A percentile compares a stretch with the other conserved stretches of the same genome.
Conservation (phyloP, 129 eudicot genomes). For the Dittrichia graveolens region DNA sequence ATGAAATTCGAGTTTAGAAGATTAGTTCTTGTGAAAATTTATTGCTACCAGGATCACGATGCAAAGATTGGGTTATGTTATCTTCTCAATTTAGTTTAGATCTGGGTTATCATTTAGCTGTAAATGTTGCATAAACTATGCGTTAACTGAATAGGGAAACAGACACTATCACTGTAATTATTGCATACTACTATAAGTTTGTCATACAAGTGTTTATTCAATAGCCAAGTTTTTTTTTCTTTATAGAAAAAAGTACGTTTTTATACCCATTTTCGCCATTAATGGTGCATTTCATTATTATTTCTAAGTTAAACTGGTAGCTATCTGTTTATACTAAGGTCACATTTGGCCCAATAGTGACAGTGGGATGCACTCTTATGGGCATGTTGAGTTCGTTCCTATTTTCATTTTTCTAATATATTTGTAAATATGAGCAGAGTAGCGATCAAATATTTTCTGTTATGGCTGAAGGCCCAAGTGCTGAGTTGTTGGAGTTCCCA, state of each 20-base stretch:
- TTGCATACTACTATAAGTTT: neutral
- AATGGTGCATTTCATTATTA: neutral
- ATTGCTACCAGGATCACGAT: neutral
- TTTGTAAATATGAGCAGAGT: conserved; percentile 23
- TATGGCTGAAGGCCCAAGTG: conserved; percentile 76
- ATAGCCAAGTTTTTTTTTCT: too few species aligned
- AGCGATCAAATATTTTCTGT: conserved; percentile 7
- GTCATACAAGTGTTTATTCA: too few species aligned
- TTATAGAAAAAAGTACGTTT: too few species aligned
- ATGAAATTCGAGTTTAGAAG: neutral
- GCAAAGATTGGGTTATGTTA: neutral
- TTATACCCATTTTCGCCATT: neutral
- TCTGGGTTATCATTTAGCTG: neutral
- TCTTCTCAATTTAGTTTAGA: neutral
- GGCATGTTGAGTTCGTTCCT: neutral
- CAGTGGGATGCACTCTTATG: neutral
- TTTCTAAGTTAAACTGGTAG: neutral
- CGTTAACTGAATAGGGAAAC: neutral
- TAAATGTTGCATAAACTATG: neutral
- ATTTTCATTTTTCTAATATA: conserved; percentile 15
- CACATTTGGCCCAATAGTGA: neutral
- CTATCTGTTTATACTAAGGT: neutral
- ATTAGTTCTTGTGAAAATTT: neutral
- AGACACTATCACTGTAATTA: neutral
- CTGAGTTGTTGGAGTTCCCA: conserved; percentile 76